Base-by-base conservation (phyloP, 495 filamentous ascomycete genomes). In the Penicillium soppii region DNA sequence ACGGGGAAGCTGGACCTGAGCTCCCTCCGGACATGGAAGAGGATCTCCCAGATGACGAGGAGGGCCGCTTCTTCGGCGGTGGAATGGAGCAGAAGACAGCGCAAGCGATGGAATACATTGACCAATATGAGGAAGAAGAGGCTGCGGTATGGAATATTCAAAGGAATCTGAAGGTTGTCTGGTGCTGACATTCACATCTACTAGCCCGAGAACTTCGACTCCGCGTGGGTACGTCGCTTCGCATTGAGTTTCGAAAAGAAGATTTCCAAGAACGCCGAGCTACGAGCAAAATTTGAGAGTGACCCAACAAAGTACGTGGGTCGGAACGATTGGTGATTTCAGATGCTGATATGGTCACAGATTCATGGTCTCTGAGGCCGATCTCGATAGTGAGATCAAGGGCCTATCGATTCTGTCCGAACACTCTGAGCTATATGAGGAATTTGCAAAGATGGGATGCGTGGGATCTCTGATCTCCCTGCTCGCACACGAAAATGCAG, bases 401-500 rank as follows among this genome's bases (percentile, higher is more conserved):
- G 77, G 82, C n/a, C 71, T 97, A 21, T 94, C 89, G 0, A 90
- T 96, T 55, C 76, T 99, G 4, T 82, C 87, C 2, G 91, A 97
- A 54, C 89, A 97, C 63, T 77, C 92, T 7, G 87, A 89, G 33
- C 76, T 97, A 12, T 97, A 94, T 64, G 75, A 72, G 21, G 88
- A 95, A 54, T 95, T 99, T 59, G 81, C 85, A 12, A 86, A 84
- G 44, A 65, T 95, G 45, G 94, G 91, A 22, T 87, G 86, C 51
- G 84, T 86, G 1, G 84, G 69, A 0, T 89, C 85, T 15, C 69
- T 99, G 47, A 88, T 96, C 1, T 80, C 83, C 1, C 67, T 99
- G 42, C 71, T 99, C 21, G 85, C 92, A 6, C 94, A 97, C 63
- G 94, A 99, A 59, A 99, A 99, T 68, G 90, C 92, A 2, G 94